Evolutionary conservation across 2,329 filamentous ascomycete species (phyloP).

Genomic region (Bimuria novae-zelandiae): DNA sequence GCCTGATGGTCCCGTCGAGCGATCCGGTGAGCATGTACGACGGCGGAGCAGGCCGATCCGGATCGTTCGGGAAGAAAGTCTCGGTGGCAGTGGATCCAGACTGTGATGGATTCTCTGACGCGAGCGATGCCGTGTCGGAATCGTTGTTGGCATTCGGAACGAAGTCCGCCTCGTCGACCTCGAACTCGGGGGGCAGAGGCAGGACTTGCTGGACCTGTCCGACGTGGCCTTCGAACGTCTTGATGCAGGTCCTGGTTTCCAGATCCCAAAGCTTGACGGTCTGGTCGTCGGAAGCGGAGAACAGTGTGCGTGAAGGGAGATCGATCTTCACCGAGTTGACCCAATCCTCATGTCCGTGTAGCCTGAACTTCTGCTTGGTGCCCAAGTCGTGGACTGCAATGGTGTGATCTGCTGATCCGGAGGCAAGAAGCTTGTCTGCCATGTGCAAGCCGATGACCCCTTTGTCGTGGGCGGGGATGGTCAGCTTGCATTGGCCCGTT

Average conservation of each 20-base stretch:
- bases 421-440: constrained; percentile 80
- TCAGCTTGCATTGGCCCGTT: constrained; percentile 84
- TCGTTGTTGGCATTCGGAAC: constrained; percentile 61
- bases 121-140: constrained; percentile 43
- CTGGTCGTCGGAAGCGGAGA: constrained; percentile 93
- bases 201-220: constrained; percentile 94
- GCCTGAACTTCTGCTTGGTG: constrained; percentile 76
- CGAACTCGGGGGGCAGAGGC: constrained; percentile 82
- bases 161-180: constrained; percentile 74
- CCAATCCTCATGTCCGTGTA: constrained; percentile 90
- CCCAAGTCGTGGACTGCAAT: constrained; percentile 93
- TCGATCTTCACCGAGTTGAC: constrained; percentile 96
- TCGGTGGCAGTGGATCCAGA: constrained; percentile 21
- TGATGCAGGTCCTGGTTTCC: constrained; percentile 78
- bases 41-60: constrained; percentile 73
- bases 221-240: constrained; percentile 83
- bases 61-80: constrained; percentile 63
- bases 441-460: constrained; percentile 90
- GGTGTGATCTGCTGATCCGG: constrained; percentile 85
- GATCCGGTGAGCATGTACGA: constrained; percentile 93
- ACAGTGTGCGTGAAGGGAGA: constrained; percentile 76
- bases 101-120: constrained; percentile 27
- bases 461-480: constrained; percentile 75
- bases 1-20: constrained; percentile 85
- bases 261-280: constrained; percentile 93